Evolutionary conservation across 2,329 filamentous ascomycete species (phyloP).

Genomic region (Periconia digitata): DNA sequence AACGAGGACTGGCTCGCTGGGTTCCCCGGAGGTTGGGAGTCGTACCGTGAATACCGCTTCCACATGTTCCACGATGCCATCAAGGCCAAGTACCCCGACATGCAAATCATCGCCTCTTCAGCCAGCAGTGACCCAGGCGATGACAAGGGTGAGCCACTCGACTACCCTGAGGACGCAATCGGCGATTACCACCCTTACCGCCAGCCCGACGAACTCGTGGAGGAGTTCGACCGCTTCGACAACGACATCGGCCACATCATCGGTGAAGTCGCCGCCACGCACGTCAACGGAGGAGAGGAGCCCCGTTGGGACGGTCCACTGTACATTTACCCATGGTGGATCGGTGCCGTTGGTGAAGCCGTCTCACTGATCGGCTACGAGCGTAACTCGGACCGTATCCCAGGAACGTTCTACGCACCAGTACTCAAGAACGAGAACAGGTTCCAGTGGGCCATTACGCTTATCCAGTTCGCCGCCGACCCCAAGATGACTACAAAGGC

Average conservation of each 20-base stretch:
- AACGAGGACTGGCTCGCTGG: conserved; percentile 24
- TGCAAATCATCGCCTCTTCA: conserved; percentile 26
- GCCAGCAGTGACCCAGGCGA: not conserved
- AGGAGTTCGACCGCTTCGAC: conserved; percentile 47
- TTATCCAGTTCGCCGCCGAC: conserved; percentile 47
- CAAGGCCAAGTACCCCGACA: conserved; percentile 22
- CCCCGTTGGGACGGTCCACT: conserved; percentile 28
- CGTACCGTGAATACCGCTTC: conserved; percentile 21
- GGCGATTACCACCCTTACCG: conserved; percentile 50
- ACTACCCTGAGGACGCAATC: conserved; percentile 3
- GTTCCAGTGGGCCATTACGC: conserved; percentile 41
- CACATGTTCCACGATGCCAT: conserved; percentile 19
- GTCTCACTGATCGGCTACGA: conserved; percentile 67
- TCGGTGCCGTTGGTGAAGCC: conserved; percentile 64
- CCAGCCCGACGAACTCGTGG: conserved; percentile 46
- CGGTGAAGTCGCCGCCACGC: conserved; percentile 39
- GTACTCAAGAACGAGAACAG: conserved; percentile 38
- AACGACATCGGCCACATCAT: conserved; percentile 40
- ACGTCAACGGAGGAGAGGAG: conserved; percentile 29
- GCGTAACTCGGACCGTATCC: conserved; percentile 63
- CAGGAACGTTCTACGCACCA: conserved; percentile 48
- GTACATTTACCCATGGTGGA: conserved; percentile 43
- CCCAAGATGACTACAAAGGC: conserved; percentile 32
- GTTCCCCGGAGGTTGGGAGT: not conserved
- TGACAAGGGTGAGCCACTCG: not conserved